A percentile compares a stretch with the other conserved stretches of the same genome.
Evolutionary conservation across 495 filamentous ascomycete genomes (phyloP).

Genomic region (Astrothelium subdiscretum): DNA sequence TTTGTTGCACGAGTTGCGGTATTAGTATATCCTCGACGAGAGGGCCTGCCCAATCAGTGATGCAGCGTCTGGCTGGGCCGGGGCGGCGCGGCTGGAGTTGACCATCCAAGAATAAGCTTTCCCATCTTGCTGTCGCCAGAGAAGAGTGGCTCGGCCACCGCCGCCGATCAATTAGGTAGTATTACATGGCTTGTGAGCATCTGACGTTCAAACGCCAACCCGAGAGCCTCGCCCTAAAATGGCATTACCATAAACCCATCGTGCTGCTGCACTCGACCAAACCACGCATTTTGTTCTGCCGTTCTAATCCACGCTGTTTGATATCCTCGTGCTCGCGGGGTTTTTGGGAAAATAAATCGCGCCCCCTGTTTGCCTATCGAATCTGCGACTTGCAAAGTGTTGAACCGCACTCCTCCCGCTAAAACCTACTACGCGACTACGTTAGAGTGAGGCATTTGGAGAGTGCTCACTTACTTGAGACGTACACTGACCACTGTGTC

Average conservation of each 20-base stretch:
- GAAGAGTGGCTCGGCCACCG: neutral
- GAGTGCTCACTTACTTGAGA: neutral
- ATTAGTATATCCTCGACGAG: neutral
- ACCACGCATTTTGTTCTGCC: too few relatives aligned
- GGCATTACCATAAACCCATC: neutral
- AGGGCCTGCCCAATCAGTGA: neutral
- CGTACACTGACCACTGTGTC: neutral
- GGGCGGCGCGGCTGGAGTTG: conserved; percentile 1
- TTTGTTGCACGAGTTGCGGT: neutral
- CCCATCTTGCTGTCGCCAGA: neutral
- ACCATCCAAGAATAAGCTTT: conserved; percentile 1
- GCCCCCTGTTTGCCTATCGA: neutral
- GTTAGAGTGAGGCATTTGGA: neutral
- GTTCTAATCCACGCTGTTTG: neutral
- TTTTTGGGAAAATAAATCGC: neutral
- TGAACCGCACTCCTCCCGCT: neutral
- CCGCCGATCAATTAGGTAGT: neutral
- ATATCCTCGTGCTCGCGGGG: neutral
- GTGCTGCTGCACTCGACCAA: too few relatives aligned
- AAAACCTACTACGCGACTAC: neutral
- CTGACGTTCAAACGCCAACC: neutral
- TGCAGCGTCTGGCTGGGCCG: neutral
- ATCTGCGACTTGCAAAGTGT: conserved; percentile 1
- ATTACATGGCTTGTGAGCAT: neutral
- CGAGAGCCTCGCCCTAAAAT: too few relatives aligned